Conservation (phyloP, 2,329 filamentous ascomycete species). For the Trichoderma endophyticum region DNA sequence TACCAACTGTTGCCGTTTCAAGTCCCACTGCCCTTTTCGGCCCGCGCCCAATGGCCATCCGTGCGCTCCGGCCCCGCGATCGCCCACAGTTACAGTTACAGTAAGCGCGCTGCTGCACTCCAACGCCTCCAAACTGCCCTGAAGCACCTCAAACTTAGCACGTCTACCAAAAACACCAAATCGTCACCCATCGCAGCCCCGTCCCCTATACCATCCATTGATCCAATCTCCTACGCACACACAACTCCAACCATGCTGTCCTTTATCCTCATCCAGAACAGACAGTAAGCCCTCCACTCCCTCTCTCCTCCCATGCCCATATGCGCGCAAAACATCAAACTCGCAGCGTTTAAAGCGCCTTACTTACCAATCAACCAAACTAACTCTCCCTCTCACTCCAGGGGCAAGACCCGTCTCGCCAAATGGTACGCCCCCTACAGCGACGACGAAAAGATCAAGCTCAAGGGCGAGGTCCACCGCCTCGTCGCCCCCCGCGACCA, state of each 20-base stretch:
- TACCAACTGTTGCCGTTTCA: not conserved
- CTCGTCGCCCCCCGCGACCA: slow-evolving; percentile 97
- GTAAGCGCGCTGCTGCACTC: not conserved
- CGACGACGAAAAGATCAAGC: slow-evolving; percentile 98
- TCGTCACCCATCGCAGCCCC: not conserved
- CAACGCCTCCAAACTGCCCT: not conserved
- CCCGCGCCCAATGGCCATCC: slow-evolving; percentile 20
- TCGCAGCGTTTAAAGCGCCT: not conserved
- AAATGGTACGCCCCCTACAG: slow-evolving; percentile 99
- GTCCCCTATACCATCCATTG: not conserved
- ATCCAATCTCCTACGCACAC: not conserved
- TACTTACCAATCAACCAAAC: not conserved
- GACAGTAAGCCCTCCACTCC: slow-evolving; percentile 57
- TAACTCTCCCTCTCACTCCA: slow-evolving; percentile 35
- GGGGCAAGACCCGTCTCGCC: slow-evolving; percentile 95
- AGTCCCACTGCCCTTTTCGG: not conserved
- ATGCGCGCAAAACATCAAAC: not conserved
- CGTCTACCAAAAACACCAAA: not conserved
- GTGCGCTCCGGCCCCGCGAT: slow-evolving; percentile 19
- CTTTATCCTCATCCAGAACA: slow-evolving; percentile 86
- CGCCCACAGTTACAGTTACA: not conserved
- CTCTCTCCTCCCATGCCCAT: not conserved
- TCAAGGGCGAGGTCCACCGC: slow-evolving; percentile 98
- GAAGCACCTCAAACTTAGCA: not conserved
- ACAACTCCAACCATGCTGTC: slow-evolving; percentile 57